These are phyloP conservation scores for Xylaria intraflava DNA, from an alignment of 495 filamentous ascomycete genomes.

Conservation along the genomic window DNA sequence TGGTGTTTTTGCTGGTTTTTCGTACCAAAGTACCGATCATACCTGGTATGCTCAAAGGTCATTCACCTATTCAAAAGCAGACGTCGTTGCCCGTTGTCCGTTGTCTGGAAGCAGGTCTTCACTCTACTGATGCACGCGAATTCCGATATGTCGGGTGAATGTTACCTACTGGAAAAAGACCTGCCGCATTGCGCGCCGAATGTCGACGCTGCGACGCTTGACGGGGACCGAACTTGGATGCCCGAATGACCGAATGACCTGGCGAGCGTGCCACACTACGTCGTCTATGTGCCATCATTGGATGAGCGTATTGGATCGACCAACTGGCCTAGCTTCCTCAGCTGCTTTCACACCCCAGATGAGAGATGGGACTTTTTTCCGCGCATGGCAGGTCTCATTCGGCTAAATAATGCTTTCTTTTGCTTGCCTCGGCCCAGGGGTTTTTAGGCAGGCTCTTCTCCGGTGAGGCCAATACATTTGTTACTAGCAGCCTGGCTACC, in stretches of 20 bases:
- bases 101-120: too few species aligned
- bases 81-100: too few species aligned
- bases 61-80: too few species aligned
- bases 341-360: background rate
- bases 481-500: background rate
- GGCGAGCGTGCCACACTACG: background rate
- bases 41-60: too few species aligned
- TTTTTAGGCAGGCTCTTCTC: background rate
- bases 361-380: background rate
- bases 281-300: background rate
- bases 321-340: background rate
- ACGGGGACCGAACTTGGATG: background rate
- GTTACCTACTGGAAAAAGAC: slow-evolving; percentile 4
- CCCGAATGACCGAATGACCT: slow-evolving; percentile 5
- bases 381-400: slow-evolving; percentile 4
- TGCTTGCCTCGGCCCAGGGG: background rate
- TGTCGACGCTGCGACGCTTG: background rate
- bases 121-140: too few species aligned
- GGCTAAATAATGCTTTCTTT: background rate
- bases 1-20: too few species aligned
- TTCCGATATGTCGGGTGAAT: too few species aligned
- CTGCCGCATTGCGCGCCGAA: background rate
- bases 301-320: background rate
- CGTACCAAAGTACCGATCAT: too few species aligned
- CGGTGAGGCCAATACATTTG: background rate